Base-by-base conservation (phyloP, 2,329 filamentous ascomycete genomes). In the Colletotrichum lupini region DNA sequence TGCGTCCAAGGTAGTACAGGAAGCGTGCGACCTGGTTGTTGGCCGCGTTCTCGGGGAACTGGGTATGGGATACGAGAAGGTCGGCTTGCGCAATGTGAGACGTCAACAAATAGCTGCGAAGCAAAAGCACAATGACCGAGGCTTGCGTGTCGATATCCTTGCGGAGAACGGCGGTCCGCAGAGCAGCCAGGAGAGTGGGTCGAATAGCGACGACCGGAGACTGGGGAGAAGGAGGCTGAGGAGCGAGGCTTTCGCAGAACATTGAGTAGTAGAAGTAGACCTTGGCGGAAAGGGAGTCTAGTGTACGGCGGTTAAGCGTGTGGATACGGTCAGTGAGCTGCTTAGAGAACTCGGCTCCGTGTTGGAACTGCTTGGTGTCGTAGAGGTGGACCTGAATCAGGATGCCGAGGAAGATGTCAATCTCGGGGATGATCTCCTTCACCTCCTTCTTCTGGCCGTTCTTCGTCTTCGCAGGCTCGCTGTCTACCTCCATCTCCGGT, bases 1-100 rank as follows among this genome's bases (percentile, higher is more conserved):
- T 98, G 77, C 96, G 94, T 74, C 97, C 97, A 14, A 99, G 91
- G 83, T 99, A 99, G 89, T 97, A 99, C 72, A 98, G 88, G 86
- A 98, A 99, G 74, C 97, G 92, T 75, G 97, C 97, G 76, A 99
- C 95, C 86, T 99, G 97, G 83, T 98, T 99, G 87, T 98, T 99
- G 76, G 95, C 95, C 5, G 97, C 97, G 79, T 95, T 95, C 75
- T 95, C 90, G 6, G 97, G 97, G 83, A 99, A 98, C 81, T 97
- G 93, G 35, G 97, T 98, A 85, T 99, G 97, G 37, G 95, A 96
- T 75, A 99, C 94, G 71, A 99, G 90, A 52, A 98, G 91, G 83
- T 99, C 97, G 77, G 97, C 97, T 86, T 99, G 97, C 68, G 94
- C 93, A 83, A 99, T 98, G 84, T 98, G 96, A 76, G 97, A 98